Evolutionary conservation across 768 basidiomycete genomes (phyloP).

Genomic region (Amyloporia xantha): DNA sequence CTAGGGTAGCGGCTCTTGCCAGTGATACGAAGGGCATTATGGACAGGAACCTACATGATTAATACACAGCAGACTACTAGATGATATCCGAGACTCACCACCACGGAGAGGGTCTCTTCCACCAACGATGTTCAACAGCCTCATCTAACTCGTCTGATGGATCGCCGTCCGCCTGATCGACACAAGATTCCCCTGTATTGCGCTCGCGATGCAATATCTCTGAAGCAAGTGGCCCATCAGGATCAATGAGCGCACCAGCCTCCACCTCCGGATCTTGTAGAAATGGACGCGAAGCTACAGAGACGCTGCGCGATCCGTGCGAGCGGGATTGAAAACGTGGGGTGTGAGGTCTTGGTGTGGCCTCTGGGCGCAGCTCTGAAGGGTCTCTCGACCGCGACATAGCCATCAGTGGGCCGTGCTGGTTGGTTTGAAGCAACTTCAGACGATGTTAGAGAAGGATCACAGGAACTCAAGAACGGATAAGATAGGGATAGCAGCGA

Average conservation of each 20-base stretch:
- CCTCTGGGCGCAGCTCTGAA: too few species aligned
- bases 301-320: constrained; percentile 1
- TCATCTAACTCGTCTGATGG: constrained; percentile 9
- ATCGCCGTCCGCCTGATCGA: constrained; percentile 7
- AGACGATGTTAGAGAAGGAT: too few species aligned
- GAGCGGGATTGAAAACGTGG: not conserved
- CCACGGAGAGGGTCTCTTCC: constrained; percentile 64
- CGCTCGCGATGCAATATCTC: not conserved
- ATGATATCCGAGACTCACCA: constrained; percentile 44
- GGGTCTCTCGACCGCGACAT: not conserved
- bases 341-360: too few species aligned
- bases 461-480: too few species aligned
- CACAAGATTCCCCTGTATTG: not conserved
- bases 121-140: too few species aligned
- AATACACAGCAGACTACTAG: not conserved
- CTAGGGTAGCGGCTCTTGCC: constrained; percentile 50
- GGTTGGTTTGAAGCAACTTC: too few species aligned
- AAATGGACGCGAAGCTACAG: not conserved
- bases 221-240: not conserved
- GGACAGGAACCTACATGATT: constrained; percentile 45
- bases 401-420: too few species aligned
- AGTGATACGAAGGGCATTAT: constrained; percentile 48
- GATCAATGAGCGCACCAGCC: not conserved
- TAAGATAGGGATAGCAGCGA: not conserved
- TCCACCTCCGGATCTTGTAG: not conserved